A percentile compares a stretch with the other conserved stretches of the same genome.
These are phyloP conservation scores for Sclerotinia borealis DNA, from an alignment of 2,329 filamentous ascomycete genomes.

Conservation along the genomic window DNA sequence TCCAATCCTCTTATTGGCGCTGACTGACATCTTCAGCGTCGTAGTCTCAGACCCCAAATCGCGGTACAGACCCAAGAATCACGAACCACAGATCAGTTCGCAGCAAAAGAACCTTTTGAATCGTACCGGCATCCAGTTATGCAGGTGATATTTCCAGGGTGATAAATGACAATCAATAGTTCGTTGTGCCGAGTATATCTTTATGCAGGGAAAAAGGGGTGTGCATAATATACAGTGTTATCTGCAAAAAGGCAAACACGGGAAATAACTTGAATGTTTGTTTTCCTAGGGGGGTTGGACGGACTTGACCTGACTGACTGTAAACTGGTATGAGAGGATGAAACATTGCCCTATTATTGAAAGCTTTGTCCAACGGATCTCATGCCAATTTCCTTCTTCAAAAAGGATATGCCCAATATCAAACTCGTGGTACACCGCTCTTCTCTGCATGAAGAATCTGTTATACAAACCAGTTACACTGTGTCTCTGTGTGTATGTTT, in stretches of 20 bases:
- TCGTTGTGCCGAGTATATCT: not conserved
- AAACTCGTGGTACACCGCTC: conserved; percentile 1
- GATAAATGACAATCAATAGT: not conserved
- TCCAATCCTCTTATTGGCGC: not conserved
- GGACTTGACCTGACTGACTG: not conserved
- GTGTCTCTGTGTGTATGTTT: not conserved
- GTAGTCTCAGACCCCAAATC: not conserved
- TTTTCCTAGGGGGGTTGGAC: not conserved
- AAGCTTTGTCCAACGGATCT: conserved; percentile 2
- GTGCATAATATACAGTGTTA: not conserved
- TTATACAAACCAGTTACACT: not conserved
- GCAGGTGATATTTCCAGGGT: not conserved
- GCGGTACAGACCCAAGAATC: not conserved
- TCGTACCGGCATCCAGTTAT: not conserved
- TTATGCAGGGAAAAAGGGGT: not conserved
- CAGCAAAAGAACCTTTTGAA: not conserved
- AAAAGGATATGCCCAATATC: not conserved
- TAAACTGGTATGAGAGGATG: not conserved
- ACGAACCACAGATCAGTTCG: not conserved
- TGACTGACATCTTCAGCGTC: not conserved
- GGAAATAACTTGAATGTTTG: not conserved
- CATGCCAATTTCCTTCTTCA: not conserved
- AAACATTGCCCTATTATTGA: not conserved
- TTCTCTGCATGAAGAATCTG: not conserved
- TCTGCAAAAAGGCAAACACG: not conserved